Percentiles rank a stretch among this genome's conserved stretches.
Evolutionary conservation across 2,329 filamentous ascomycete genomes (phyloP).

Genomic region (Fusarium tupiense): DNA sequence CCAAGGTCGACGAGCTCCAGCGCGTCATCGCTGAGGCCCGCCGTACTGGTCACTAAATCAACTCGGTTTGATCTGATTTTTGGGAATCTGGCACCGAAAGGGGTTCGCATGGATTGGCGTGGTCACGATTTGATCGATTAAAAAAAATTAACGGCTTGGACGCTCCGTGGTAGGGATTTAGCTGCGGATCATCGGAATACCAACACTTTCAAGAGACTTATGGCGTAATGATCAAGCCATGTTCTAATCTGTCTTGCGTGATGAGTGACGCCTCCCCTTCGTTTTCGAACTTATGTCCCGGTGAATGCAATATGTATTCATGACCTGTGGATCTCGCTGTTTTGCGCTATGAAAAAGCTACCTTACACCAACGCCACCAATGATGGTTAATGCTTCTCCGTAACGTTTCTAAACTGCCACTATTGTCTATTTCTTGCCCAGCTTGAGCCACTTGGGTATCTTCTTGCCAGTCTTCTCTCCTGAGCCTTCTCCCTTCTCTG

Average conservation of each 20-base stretch:
- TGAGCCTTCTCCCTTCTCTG: slow-evolving; percentile 51
- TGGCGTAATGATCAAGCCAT: slow-evolving; percentile 40
- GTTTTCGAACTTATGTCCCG: neutral
- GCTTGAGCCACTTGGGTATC: slow-evolving; percentile 77
- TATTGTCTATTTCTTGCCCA: slow-evolving; percentile 71
- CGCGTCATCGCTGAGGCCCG: slow-evolving; percentile 97
- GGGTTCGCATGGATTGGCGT: slow-evolving; percentile 51
- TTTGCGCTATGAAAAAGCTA: neutral
- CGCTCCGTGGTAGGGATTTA: slow-evolving; percentile 44
- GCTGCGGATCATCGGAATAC: slow-evolving; percentile 50
- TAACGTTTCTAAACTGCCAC: neutral
- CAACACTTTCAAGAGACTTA: slow-evolving; percentile 45
- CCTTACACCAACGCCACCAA: slow-evolving; percentile 25
- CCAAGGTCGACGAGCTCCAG: slow-evolving; percentile 99
- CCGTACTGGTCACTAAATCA: slow-evolving; percentile 68
- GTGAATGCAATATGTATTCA: neutral
- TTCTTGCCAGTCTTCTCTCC: slow-evolving; percentile 75
- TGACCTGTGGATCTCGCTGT: neutral
- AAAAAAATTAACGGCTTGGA: slow-evolving; percentile 47
- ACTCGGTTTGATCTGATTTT: slow-evolving; percentile 47
- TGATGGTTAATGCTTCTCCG: slow-evolving; percentile 8
- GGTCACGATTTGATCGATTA: slow-evolving; percentile 49
- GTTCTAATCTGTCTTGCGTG: slow-evolving; percentile 3
- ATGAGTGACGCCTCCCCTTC: neutral
- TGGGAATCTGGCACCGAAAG: slow-evolving; percentile 43